phyloP scores from a whole-genome alignment of 2,329 filamentous ascomycete species.

The Bimuria novae-zelandiae region DNA sequence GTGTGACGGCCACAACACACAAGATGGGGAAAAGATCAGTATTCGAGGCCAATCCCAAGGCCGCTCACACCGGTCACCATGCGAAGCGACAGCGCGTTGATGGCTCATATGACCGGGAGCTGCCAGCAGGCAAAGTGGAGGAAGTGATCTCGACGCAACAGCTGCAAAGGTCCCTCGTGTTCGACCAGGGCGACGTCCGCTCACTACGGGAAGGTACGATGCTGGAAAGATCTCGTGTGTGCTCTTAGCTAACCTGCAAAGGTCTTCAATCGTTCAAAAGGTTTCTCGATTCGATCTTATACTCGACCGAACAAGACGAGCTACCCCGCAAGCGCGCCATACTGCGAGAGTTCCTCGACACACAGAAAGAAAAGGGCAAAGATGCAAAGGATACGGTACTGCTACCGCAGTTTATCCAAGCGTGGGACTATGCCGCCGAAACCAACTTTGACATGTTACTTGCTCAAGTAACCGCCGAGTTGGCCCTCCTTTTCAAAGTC shows the following conservation, averaged over 20 bases:
- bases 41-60: constrained; percentile 34
- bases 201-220: constrained; percentile 36
- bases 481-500: constrained; percentile 80
- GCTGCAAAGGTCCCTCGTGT: constrained; percentile 42
- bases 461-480: constrained; percentile 77
- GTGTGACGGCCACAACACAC: background rate
- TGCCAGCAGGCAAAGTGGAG: constrained; percentile 21
- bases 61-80: constrained; percentile 27
- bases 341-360: constrained; percentile 70
- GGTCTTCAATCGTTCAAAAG: constrained; percentile 71
- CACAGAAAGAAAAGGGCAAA: constrained; percentile 55
- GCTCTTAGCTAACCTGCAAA: constrained; percentile 36
- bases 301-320: constrained; percentile 58
- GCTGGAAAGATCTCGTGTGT: too few relatives aligned
- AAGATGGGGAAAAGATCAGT: constrained; percentile 41
- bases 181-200: constrained; percentile 41
- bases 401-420: constrained; percentile 80
- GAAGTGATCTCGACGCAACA: constrained; percentile 42
- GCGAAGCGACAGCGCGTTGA: constrained; percentile 40
- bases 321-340: constrained; percentile 59
- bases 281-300: constrained; percentile 67
- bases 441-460: constrained; percentile 80
- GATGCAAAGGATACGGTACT: constrained; percentile 65
- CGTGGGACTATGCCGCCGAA: constrained; percentile 82
- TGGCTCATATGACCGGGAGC: constrained; percentile 29